Base-by-base conservation (phyloP, 495 filamentous ascomycete species). In the Chaetomidium leptoderma region DNA sequence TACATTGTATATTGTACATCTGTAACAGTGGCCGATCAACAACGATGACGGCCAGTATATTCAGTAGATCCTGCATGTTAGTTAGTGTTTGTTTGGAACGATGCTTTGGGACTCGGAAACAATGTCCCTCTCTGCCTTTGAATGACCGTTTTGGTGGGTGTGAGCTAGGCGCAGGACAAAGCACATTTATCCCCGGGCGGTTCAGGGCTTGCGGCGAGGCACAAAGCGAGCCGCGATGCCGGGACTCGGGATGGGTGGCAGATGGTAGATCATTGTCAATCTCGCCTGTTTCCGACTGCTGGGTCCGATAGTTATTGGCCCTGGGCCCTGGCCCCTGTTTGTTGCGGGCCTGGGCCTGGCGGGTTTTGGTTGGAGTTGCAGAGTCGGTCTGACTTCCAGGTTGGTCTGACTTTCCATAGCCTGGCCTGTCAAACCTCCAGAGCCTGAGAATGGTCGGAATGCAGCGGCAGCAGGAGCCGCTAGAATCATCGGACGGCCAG, bases 211-310 rank as follows among this genome's bases (percentile, higher is more conserved):
- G 50, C 24, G 24, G 50, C 26, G 32, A 35, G 19, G 17, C 29
- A 17, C 47, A 24, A 14, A 13, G 26, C 11, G 14, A 27, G 16
- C 37, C n/a, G 50, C 1, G 3, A 21, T 8, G 51, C 30, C 40
- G 40, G 52, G 51, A 23, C 26, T 23, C 50, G 6, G 16, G 29
- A 55, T 24, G 11, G 10, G 52, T 30, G 52, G 39, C 8, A 14
- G 33, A 32, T 14, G 35, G 45, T 19, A 57, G 54, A 42, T 50
- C 14, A 42, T 40, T 47, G 54, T 43, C 54, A 57, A 57, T 57
- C 54, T 57, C 54, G 45, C 54, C 26, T 57, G 45, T 42, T 46
- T 27, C 13, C 23, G 19, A 19, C 11, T 0, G 17, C 17, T 24
- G 40, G 52, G 40, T 36, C 40, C 27, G 29, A 10, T 19, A 6